Percentiles rank a stretch among this genome's conserved stretches.
Evolutionary conservation across 495 filamentous ascomycete genomes (phyloP).

Genomic region (Penicillium alfredii): DNA sequence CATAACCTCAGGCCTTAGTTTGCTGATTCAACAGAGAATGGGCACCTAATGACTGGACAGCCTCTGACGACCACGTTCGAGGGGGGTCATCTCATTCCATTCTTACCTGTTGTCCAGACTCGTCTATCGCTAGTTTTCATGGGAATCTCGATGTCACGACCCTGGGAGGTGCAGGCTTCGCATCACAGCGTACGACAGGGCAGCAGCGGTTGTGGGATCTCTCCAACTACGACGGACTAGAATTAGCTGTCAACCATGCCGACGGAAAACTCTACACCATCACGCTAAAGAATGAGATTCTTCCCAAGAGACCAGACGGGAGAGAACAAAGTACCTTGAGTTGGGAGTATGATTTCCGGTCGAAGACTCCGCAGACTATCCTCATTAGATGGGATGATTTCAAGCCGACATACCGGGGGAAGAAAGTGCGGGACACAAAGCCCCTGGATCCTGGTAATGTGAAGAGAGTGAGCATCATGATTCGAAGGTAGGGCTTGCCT

Average conservation of each 20-base stretch:
- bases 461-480: slow-evolving; percentile 68
- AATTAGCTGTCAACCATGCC: slow-evolving; percentile 28
- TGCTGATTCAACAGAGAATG: too few species aligned
- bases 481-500: slow-evolving; percentile 56
- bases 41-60: slow-evolving; percentile 54
- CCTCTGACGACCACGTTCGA: slow-evolving; percentile 66
- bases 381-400: slow-evolving; percentile 57
- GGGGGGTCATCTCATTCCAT: slow-evolving; percentile 61
- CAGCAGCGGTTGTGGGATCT: slow-evolving; percentile 50
- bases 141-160: slow-evolving; percentile 68
- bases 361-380: slow-evolving; percentile 18
- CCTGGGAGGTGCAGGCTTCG: slow-evolving; percentile 78
- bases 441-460: slow-evolving; percentile 51
- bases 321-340: slow-evolving; percentile 54
- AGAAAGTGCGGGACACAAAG: slow-evolving; percentile 47
- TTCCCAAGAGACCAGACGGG: slow-evolving; percentile 50
- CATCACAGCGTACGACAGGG: slow-evolving; percentile 63
- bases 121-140: slow-evolving; percentile 44
- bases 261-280: slow-evolving; percentile 63
- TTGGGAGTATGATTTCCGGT: slow-evolving; percentile 41
- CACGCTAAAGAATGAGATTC: slow-evolving; percentile 62
- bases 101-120: slow-evolving; percentile 28
- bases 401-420: slow-evolving; percentile 66
- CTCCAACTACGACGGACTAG: slow-evolving; percentile 48
- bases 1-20: too few species aligned